Evolutionary conservation across 1,284 basidiomycete genomes (phyloP), one percentile per base, ranked within the genome.

Genomic region (Ceratobasidium sp.): DNA sequence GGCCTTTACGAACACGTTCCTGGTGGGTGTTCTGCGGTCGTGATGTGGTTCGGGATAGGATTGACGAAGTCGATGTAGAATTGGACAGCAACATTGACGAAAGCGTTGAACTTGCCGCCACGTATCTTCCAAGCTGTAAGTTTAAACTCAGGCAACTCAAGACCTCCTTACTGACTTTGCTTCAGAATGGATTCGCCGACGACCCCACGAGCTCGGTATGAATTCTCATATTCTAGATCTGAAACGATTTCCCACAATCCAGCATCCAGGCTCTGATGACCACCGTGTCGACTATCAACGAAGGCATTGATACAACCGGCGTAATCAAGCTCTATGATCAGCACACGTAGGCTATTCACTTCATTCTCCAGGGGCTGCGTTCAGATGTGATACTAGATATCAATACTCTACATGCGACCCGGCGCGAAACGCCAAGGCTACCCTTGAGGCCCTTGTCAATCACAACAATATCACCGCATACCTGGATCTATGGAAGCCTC

Each of bases 371-470:
- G 27, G 14, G 17, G 67, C 36, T 60, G 24, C 51, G 29, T 19
- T 56, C 27, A 11, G 27, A 15, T 22, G 41, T 33, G 31, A 27
- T 7, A 44, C 65, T 60, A 83, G 82, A 45, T 84, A 84, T 76
- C 82, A 83, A 73, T 83, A 83, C 72, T 83, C 82, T 31, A 84
- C 83, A 11, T 84, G 83, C 75, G 83, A 84, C 75, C 81, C 82
- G 0, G 78, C 75, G 8, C 76, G 83, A 17, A 79, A 84, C 75
- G 81, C 81, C 2, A 80, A 81, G 22, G 82, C 82, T 0, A 84
- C 81, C 1, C 73, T 84, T 1, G 79, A 81, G 22, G 80, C 81
- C 36, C 77, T 84, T 1, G 78, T 83, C 31, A 82, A 83, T 50
- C 83, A 84, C 67, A 74, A 79, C 53, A 83, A 83, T 45, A 83